A percentile compares a stretch with the other conserved stretches of the same genome.
These are phyloP conservation scores for Mortierella claussenii DNA, from an alignment of 192 early-diverging fungal species.

Conservation along the genomic window DNA sequence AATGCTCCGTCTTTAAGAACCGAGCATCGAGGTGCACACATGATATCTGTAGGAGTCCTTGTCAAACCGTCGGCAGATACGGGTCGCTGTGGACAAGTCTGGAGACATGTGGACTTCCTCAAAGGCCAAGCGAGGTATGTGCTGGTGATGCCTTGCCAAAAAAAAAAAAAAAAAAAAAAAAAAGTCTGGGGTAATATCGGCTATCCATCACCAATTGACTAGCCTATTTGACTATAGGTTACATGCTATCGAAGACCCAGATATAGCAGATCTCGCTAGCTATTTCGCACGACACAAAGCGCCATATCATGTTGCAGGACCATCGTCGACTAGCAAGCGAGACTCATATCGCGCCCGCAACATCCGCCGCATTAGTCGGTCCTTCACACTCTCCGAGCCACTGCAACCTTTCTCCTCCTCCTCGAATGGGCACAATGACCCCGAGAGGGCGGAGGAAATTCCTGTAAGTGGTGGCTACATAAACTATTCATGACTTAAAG, in stretches of 20 bases:
- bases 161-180: too few species aligned
- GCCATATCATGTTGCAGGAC: constrained; percentile 2
- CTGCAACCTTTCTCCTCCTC: neutral
- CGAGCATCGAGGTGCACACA: constrained; percentile 61
- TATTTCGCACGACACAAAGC: constrained; percentile 32
- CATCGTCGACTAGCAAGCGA: constrained; percentile 28
- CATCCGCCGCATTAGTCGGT: constrained; percentile 37
- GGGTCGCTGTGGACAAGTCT: constrained; percentile 59
- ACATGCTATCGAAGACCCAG: constrained; percentile 10
- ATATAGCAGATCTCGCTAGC: constrained; percentile 6
- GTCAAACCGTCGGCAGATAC: constrained; percentile 55
- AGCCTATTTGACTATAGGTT: neutral
- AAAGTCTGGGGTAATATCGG: too few species aligned
- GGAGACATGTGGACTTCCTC: constrained; percentile 60
- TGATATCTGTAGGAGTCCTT: constrained; percentile 62
- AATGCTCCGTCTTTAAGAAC: constrained; percentile 47
- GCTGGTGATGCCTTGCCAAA: too few species aligned
- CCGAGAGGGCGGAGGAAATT: constrained; percentile 16
- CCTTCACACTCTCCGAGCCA: constrained; percentile 44
- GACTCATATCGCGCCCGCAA: constrained; percentile 22
- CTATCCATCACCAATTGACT: too few species aligned
- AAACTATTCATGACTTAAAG: neutral
- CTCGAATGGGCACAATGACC: neutral
- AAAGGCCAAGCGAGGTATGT: constrained; percentile 52
- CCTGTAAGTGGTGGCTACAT: constrained; percentile 11